A percentile compares a stretch with the other conserved stretches of the same genome.
These are phyloP conservation scores for Kwoniella sp. DNA, from an alignment of 768 basidiomycete species.

Conservation along the genomic window DNA sequence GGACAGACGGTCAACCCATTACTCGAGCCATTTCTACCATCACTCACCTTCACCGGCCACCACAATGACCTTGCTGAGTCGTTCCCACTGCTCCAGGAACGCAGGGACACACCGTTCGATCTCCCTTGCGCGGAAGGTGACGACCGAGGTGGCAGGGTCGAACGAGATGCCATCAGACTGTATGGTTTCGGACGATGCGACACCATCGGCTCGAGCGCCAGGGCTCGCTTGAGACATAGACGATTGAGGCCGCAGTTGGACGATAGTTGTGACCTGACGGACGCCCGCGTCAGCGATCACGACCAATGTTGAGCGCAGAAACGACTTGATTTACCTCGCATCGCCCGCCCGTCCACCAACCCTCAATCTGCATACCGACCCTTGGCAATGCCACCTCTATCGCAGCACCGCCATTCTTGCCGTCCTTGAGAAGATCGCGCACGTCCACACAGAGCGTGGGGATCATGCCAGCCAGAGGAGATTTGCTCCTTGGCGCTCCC, in stretches of 20 bases:
- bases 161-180: constrained; percentile 77
- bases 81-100: constrained; percentile 87
- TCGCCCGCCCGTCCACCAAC: constrained; percentile 84
- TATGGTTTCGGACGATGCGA: constrained; percentile 56
- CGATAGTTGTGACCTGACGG: constrained; percentile 86
- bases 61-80: constrained; percentile 88
- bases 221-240: constrained; percentile 20
- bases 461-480: constrained; percentile 58
- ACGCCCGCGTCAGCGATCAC: constrained; percentile 18
- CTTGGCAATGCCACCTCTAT: constrained; percentile 90
- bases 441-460: constrained; percentile 81
- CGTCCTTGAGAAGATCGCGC: constrained; percentile 68
- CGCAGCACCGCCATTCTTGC: constrained; percentile 58
- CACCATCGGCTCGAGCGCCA: constrained; percentile 12
- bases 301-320: background rate
- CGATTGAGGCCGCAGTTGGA: constrained; percentile 58
- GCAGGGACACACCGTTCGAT: constrained; percentile 84
- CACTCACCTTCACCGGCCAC: constrained; percentile 77
- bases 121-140: constrained; percentile 80
- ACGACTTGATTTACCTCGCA: constrained; percentile 53
- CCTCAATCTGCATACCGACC: constrained; percentile 77
- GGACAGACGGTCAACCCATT: no score
- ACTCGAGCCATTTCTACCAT: no score
- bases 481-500: constrained; percentile 39
- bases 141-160: constrained; percentile 79